Conservation (phyloP, 2,329 filamentous ascomycete genomes). For the Penicillium aurantiogriseum region DNA sequence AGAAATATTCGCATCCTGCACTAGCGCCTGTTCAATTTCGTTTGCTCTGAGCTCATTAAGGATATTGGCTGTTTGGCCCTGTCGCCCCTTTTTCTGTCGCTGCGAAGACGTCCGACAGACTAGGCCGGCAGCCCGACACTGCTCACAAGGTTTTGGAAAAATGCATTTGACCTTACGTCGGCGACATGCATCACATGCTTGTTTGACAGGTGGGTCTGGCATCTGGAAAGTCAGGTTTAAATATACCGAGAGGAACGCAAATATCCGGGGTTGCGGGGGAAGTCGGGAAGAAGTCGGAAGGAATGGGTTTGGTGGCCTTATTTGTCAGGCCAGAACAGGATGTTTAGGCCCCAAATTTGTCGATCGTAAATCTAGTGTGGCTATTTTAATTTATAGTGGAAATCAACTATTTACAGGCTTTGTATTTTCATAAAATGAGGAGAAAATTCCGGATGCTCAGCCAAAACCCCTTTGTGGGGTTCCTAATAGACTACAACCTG, state of each 20-base stretch:
- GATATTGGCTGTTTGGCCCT: constrained; percentile 23
- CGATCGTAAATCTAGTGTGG: neutral
- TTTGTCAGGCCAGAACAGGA: neutral
- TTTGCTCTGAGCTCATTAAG: constrained; percentile 19
- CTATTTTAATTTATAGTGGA: neutral
- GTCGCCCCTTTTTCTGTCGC: constrained; percentile 23
- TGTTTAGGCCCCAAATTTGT: neutral
- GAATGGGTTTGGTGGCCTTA: neutral
- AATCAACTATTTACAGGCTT: neutral
- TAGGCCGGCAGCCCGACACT: constrained; percentile 18
- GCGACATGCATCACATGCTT: constrained; percentile 27
- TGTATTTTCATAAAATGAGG: neutral
- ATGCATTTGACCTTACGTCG: constrained; percentile 27
- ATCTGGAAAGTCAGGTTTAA: neutral
- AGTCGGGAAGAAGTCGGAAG: constrained; percentile 11
- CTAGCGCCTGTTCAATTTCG: neutral
- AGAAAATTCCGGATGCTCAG: too few relatives aligned
- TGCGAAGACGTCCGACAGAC: constrained; percentile 17
- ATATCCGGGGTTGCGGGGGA: constrained; percentile 10
- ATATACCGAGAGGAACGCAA: neutral
- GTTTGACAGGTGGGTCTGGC: constrained; percentile 5
- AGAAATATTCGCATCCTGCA: neutral
- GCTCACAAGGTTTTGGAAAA: constrained; percentile 17
- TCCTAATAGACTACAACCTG: neutral
- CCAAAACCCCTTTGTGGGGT: neutral